Base-by-base conservation (phyloP, 345 rosid genomes). In the Salix purpurea region DNA sequence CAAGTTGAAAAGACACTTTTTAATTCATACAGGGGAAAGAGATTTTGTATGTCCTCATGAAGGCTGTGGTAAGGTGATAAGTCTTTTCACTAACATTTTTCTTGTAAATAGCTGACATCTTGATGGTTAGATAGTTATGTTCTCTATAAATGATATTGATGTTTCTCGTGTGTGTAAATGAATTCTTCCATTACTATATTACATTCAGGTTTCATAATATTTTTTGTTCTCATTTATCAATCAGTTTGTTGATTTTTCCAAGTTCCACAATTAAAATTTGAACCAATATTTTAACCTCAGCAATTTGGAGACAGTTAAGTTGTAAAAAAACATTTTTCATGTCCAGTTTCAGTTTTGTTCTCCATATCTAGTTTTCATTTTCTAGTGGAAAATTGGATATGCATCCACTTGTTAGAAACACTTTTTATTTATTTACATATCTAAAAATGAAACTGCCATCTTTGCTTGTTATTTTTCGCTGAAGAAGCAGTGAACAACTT, bases 21-120 rank as follows among this genome's bases (percentile, higher is more conserved):
- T 96, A 75, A 96, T 91, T 85, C 99, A 96, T 85, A 93, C 97
- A 24, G 99, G 98, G 24, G 98, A 87, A 76, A 89, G 98, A 77
- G 89, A 86, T 75, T 93, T 81, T 81, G 78, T 96, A 19, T 96
- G 99, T 80, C 95, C 98, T 68, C 87, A 90, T 88, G 97, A 91
- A 87, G 99, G 98, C 60, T 96, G 99, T 85, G 99, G 99, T 78
- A 96, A 96, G 99, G 98, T 95, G 86, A 83, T 83, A 3, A 50
- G 67, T 84, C 85, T 37, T 10, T 73, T 26, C 62, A 9, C 62
- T 58, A n/a, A 9, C 62, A n/a, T 24, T 58, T 58, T 9, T 58
- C 62, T n/a, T 58, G 26, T 23, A 23, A 15, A 58, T 50, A 19
- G 23, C 34, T 65, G 7, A 32, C 37, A 77, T 14, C 16, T 6